phyloP scores from a whole-genome alignment of 2,329 filamentous ascomycete genomes.

The Fusarium tupiense region DNA sequence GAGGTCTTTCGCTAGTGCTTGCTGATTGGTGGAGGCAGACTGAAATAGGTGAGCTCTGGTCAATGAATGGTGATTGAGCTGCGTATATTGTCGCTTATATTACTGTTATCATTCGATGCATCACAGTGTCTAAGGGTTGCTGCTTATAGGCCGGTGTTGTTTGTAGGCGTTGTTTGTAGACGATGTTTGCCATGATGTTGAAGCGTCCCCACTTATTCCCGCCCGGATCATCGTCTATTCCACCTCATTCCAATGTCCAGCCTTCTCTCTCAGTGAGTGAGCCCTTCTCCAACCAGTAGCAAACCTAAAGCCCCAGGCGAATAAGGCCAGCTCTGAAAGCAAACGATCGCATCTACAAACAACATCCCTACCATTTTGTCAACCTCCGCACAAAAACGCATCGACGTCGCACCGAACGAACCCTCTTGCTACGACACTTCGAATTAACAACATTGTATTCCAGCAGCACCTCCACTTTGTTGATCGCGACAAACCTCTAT shows the following conservation, averaged over 20 bases:
- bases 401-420: slow-evolving; percentile 25
- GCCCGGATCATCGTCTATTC: slow-evolving; percentile 42
- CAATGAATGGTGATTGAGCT: rapidly evolving
- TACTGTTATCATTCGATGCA: background rate
- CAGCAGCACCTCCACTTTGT: slow-evolving; percentile 11
- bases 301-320: slow-evolving; percentile 31
- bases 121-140: background rate
- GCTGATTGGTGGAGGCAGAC: background rate
- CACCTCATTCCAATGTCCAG: slow-evolving; percentile 31
- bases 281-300: slow-evolving; percentile 41
- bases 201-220: slow-evolving; percentile 54
- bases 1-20: background rate
- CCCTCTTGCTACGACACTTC: slow-evolving; percentile 26
- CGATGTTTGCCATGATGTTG: slow-evolving; percentile 43
- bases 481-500: slow-evolving; percentile 42
- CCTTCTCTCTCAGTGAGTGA: slow-evolving; percentile 23
- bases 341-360: slow-evolving; percentile 36
- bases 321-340: slow-evolving; percentile 29
- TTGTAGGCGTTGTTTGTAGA: background rate
- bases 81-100: slow-evolving; percentile 28
- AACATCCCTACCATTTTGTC: slow-evolving; percentile 28
- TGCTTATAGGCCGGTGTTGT: background rate
- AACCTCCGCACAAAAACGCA: slow-evolving; percentile 40
- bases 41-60: background rate
- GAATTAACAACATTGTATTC: slow-evolving; percentile 17